Evolutionary conservation across 2,329 filamentous ascomycete genomes (phyloP), one percentile per base, ranked within the genome.

Genomic region (Sordariomycetes sp.): DNA sequence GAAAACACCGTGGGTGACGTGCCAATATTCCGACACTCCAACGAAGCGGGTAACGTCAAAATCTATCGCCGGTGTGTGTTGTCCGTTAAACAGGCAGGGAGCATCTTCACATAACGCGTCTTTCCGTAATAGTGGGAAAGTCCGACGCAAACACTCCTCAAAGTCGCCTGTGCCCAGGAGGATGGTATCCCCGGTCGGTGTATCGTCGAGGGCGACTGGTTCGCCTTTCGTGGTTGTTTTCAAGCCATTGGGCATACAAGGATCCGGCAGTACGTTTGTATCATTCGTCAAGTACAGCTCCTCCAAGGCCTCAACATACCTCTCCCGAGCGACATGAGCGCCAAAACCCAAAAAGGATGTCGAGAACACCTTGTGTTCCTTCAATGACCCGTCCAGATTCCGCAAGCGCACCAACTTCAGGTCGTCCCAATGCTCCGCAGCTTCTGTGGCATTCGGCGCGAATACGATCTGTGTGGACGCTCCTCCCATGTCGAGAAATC

Each of bases 391-490:
- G 67, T 94, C 85, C 22, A 97, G 71, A 2, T 85, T 94, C 61
- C 95, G 83, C 72, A 99, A 74, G 54, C 94, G 85, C 59, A 99
- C 72, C 15, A 97, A 70, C 62, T 90, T 96, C 57, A 99, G 74
- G 67, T 97, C 90, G 61, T 96, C 81, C 0, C 89, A 86, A 68
- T 99, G 95, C 66, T 90, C 94, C 65, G 85, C 81, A 1, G 90
- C 85, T 69, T 99, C 94, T 1, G 94, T 97, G 3, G 80, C 74
- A 70, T 99, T 99, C 1, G 94, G 94, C 1, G 91, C 92, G 69
- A 99, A 99, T 0, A 95, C 94, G 65, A 99, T 97, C 72, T 99
- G 94, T 17, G 94, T 92, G 0, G 92, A 97, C 28, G 94, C 94
- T 55, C 94, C 94, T 54, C 94, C 94, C 95, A 99, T 99, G 68